Conservation (phyloP, 164 flowering plant genomes). For the Buxus sempervirens region DNA sequence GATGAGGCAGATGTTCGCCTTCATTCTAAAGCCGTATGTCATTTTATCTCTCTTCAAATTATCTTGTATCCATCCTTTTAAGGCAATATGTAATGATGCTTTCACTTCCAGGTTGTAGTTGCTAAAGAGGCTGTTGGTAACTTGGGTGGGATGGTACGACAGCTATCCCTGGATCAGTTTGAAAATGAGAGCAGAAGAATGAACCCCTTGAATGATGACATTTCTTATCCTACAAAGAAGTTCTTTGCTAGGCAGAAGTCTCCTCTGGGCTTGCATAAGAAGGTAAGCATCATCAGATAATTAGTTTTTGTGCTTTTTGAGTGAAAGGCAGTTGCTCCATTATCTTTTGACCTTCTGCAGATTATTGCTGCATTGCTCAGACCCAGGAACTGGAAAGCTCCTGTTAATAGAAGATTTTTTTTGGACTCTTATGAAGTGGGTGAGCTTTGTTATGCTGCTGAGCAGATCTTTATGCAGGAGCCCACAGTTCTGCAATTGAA, state of each 20-base stretch:
- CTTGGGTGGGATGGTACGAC: constrained; percentile 94
- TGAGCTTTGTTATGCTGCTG: constrained; percentile 97
- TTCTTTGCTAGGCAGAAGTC: constrained; percentile 71
- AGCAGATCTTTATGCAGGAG: constrained; percentile 95
- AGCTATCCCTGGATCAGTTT: constrained; percentile 92
- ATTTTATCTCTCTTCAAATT: neutral
- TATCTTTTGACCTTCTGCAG: constrained; percentile 37
- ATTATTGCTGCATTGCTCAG: constrained; percentile 76
- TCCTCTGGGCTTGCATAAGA: constrained; percentile 88
- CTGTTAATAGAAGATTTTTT: constrained; percentile 78
- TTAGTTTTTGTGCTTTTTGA: constrained; percentile 1
- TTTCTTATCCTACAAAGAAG: constrained; percentile 57
- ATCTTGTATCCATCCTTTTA: constrained; percentile 1
- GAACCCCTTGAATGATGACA: constrained; percentile 62
- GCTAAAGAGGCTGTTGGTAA: constrained; percentile 96
- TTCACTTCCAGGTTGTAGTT: constrained; percentile 76
- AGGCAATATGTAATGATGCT: constrained; percentile 11
- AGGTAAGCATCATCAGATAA: constrained; percentile 42
- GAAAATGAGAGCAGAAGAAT: constrained; percentile 98
- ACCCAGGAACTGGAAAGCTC: constrained; percentile 96
- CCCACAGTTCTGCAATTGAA: constrained; percentile 92
- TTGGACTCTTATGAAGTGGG: constrained; percentile 97
- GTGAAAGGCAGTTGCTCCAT: neutral
- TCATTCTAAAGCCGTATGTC: constrained; percentile 94
- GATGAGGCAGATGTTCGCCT: constrained; percentile 91